Evolutionary conservation across 441 rosid genomes (phyloP), one percentile per base, ranked within the genome.

Genomic region (Populus trichocarpa): DNA sequence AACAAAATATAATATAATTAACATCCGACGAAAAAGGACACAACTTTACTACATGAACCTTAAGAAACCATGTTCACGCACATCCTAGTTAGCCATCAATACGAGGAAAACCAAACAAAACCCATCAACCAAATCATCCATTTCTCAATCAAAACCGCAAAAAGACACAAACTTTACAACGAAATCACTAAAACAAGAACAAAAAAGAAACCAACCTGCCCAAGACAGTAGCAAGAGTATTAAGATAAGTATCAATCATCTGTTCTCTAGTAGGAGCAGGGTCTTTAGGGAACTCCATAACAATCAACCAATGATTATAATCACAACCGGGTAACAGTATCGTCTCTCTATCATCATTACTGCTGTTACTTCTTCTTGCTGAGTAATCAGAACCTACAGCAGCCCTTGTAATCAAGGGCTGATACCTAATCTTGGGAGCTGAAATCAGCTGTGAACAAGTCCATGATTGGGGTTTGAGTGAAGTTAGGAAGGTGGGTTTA

Each of bases 251-350:
- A 32, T 93, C 99, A 77, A 96, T 94, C 99, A 96, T 93, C 84
- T 94, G 97, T 63, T 96, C 98, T n/a, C 97, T 89, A 6, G 92
- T 89, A 3, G 99, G 96, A 9, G 97, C 97, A 20, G 98, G 97
- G 81, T 94, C 97, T 77, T 96, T 96, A 53, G 98, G 98, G 80
- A 96, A 94, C 75, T 96, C 98, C 98, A 96, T 90, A n/a, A 94
- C 99, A 33, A 94, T 92, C 61, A 96, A 90, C 99, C 99, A 96
- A 77, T 96, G 98, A 69, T 96, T 93, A 83, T 92, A 96, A 74
- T 92, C 99, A 80, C 98, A 96, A 0, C 98, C 97, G 2, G 98
- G 98, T 3, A 94, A 88, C 98, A 94, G 90, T 70, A 96, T 96
- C 66, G 98, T 92, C 87, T 92, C 98, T 74, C 96, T 89, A 64